These are phyloP conservation scores for Sphagnum magellanicum DNA, from an alignment of 228 moss, liverwort and hornwort genomes.

Conservation along the genomic window DNA sequence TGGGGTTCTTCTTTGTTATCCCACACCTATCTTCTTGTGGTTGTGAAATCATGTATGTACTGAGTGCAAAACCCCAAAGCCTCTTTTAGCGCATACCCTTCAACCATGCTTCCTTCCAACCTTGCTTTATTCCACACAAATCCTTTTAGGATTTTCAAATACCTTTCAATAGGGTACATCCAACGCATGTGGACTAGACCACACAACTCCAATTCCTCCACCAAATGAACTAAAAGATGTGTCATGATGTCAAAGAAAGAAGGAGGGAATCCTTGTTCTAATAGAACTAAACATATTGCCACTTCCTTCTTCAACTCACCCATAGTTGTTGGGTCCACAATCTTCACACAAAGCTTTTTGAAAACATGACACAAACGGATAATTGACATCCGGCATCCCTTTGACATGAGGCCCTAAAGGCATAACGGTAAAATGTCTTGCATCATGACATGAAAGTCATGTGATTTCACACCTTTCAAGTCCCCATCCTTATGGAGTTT, in stretches of 20 bases:
- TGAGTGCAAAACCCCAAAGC: not conserved
- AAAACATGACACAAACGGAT: not conserved
- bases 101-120: not conserved
- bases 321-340: not conserved
- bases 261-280: constrained; percentile 1
- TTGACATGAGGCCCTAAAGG: not conserved
- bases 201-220: no score
- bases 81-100: not conserved
- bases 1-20: not conserved
- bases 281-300: not conserved
- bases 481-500: not conserved
- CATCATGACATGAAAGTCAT: not conserved
- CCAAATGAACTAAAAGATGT: no score
- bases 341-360: not conserved
- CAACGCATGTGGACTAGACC: not conserved
- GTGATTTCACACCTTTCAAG: not conserved
- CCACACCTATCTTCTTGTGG: not conserved
- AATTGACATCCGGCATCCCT: not conserved
- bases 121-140: not conserved
- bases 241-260: constrained; percentile 4
- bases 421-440: not conserved
- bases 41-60: not conserved
- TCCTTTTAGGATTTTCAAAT: not conserved
- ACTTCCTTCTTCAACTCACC: not conserved
- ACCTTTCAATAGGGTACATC: not conserved